Base-by-base conservation (phyloP, 805 yeast genomes). In the Metschnikowia henanensis region DNA sequence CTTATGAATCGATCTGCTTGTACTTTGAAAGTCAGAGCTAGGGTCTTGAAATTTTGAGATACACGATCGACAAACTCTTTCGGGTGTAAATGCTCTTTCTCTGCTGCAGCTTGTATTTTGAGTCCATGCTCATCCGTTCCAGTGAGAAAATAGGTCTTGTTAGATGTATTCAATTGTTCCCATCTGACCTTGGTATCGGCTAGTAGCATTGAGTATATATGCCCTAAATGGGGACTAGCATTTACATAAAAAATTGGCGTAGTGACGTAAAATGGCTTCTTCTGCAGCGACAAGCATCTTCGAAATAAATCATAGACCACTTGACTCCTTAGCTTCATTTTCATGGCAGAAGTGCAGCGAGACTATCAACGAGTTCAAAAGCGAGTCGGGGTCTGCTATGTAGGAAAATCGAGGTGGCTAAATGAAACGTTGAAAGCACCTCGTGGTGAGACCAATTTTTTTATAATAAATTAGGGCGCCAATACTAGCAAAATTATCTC, bases 61-160 rank as follows among this genome's bases (percentile, higher is more conserved):
- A 88, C 75, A 12, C 65, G 65, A 59, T 92, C 96, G 18, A 90
- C 95, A 55, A 91, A 85, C 34, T 62, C 58, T 56, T 83, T 75
- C 1, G 97, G 73, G 1, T 67, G 66, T n/a, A 62, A 59, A 0
- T 73, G 72, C 6, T 58, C 57, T 10, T 72, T 74, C 45, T 70
- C 71, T 0, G 97, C 95, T 0, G 95, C 97, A n/a, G 78, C 72
- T 55, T 88, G 95, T 23, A 92, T 92, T 68, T 94, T 94, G 42
- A 90, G 66, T 0, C 99, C 99, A 62, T 94, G 99, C 64, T 94
- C 99, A 62, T 94, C 99, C 0, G 97, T 91, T 0, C 99, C 99
- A 0, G 98, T 94, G 6, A 87, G 78, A 57, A 91, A 76, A 47
- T 68, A 76, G 1, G 82, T 65, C 17, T 47, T 30, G 3, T 50